Evolutionary conservation across 2,329 filamentous ascomycete genomes (phyloP).

Genomic region (Alternaria rosae): DNA sequence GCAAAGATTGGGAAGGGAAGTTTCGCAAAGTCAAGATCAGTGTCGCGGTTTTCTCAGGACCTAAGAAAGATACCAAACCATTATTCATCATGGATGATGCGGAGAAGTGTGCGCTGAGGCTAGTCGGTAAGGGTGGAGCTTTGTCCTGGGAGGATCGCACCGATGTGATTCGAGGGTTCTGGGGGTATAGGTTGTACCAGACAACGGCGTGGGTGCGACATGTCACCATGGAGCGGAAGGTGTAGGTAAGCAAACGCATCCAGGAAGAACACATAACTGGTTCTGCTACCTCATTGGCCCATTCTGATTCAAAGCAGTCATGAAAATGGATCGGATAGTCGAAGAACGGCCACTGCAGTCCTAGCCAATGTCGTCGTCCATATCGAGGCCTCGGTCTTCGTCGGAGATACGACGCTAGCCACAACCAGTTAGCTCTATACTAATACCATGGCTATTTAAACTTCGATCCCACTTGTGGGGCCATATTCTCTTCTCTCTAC

Average conservation of each 20-base stretch:
- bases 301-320: too few relatives aligned
- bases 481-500: neutral
- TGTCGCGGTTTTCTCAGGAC: neutral
- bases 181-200: too few relatives aligned
- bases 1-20: neutral
- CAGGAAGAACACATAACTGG: too few relatives aligned
- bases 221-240: too few relatives aligned
- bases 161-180: too few relatives aligned
- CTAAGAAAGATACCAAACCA: neutral
- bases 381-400: neutral
- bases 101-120: neutral
- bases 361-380: neutral
- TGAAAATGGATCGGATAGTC: neutral
- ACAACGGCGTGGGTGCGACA: too few relatives aligned
- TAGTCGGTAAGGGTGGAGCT: neutral
- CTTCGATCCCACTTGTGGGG: neutral
- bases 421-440: neutral
- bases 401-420: neutral
- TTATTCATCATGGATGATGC: neutral
- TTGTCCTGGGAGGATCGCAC: neutral
- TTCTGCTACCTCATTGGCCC: too few relatives aligned
- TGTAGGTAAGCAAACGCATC: too few relatives aligned
- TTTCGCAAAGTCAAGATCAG: neutral
- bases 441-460: neutral
- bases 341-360: accelerated